phyloP scores from a whole-genome alignment of 805 yeast genomes.

The Candida bentonensis region DNA sequence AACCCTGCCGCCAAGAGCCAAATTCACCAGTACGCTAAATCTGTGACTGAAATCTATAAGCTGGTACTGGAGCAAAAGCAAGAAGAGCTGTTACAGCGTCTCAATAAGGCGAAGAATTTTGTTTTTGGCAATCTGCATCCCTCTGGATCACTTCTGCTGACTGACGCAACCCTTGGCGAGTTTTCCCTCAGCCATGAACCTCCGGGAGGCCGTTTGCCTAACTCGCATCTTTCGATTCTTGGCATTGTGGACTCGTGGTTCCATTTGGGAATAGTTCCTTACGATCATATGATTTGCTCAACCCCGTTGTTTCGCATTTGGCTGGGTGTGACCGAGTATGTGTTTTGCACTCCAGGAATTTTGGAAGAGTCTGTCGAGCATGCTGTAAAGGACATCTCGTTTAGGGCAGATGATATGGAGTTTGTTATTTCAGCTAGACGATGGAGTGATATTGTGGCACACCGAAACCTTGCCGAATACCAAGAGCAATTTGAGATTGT shows the following conservation, averaged over 20 bases:
- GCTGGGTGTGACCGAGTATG: slow-evolving; percentile 84
- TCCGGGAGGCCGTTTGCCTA: slow-evolving; percentile 45
- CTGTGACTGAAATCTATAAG: slow-evolving; percentile 70
- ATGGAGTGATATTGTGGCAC: slow-evolving; percentile 73
- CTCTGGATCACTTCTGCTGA: slow-evolving; percentile 38
- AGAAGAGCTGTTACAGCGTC: slow-evolving; percentile 42
- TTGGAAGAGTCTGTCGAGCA: slow-evolving; percentile 70
- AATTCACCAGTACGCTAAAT: slow-evolving; percentile 74
- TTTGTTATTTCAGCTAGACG: slow-evolving; percentile 79
- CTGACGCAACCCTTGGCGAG: slow-evolving; percentile 72
- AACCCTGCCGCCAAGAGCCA: slow-evolving; percentile 91
- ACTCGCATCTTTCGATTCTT: slow-evolving; percentile 76
- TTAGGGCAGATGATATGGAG: slow-evolving; percentile 81
- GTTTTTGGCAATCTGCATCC: slow-evolving; percentile 55
- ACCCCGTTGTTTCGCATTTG: slow-evolving; percentile 89
- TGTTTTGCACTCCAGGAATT: slow-evolving; percentile 71
- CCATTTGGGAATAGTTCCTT: slow-evolving; percentile 72
- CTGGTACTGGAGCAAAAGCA: slow-evolving; percentile 61
- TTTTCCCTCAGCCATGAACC: slow-evolving; percentile 65
- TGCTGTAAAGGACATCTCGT: slow-evolving; percentile 49
- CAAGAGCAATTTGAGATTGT: slow-evolving; percentile 59
- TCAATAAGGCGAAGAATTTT: slow-evolving; percentile 50
- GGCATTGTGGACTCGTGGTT: slow-evolving; percentile 94
- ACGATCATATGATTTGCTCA: slow-evolving; percentile 92
- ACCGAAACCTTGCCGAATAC: slow-evolving; percentile 64